These are phyloP conservation scores for Apodospora peruviana DNA, from an alignment of 495 filamentous ascomycete species.

Conservation along the genomic window DNA sequence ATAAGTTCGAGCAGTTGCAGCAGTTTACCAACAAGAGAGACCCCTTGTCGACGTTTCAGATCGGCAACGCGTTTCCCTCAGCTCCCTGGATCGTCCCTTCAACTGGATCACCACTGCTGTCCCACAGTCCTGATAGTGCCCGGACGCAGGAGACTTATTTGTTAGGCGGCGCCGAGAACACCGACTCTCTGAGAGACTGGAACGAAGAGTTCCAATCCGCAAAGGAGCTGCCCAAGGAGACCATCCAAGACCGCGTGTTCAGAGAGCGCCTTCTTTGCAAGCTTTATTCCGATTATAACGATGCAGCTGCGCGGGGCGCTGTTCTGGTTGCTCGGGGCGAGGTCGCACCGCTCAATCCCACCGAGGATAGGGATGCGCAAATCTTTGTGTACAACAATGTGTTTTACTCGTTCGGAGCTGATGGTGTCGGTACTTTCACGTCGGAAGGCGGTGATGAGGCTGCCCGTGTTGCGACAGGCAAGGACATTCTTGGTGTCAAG, in stretches of 20 bases:
- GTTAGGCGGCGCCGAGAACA: conserved; percentile 81
- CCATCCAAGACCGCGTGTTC: conserved; percentile 93
- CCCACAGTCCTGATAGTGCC: conserved; percentile 77
- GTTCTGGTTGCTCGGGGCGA: conserved; percentile 89
- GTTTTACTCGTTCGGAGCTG: conserved; percentile 97
- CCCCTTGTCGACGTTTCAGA: conserved; percentile 85
- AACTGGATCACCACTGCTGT: conserved; percentile 52
- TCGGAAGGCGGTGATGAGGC: conserved; percentile 96
- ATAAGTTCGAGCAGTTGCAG: conserved; percentile 67
- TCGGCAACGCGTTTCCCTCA: conserved; percentile 86
- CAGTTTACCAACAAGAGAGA: conserved; percentile 78
- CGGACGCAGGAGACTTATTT: conserved; percentile 91
- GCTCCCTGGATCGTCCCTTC: conserved; percentile 86
- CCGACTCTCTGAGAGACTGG: conserved; percentile 93
- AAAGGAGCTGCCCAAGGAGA: conserved; percentile 84
- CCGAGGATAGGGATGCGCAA: conserved; percentile 85
- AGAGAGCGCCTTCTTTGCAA: conserved; percentile 89
- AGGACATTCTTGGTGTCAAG: conserved; percentile 91
- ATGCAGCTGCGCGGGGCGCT: conserved; percentile 90
- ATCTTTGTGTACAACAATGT: conserved; percentile 99
- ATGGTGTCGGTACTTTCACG: conserved; percentile 95
- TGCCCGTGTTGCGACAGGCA: conserved; percentile 90
- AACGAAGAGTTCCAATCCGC: conserved; percentile 99
- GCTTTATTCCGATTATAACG: conserved; percentile 94
- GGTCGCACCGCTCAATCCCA: conserved; percentile 93